Evolutionary conservation across 345 rosid species (phyloP).

Genomic region (Crucihimalaya himalaica): DNA sequence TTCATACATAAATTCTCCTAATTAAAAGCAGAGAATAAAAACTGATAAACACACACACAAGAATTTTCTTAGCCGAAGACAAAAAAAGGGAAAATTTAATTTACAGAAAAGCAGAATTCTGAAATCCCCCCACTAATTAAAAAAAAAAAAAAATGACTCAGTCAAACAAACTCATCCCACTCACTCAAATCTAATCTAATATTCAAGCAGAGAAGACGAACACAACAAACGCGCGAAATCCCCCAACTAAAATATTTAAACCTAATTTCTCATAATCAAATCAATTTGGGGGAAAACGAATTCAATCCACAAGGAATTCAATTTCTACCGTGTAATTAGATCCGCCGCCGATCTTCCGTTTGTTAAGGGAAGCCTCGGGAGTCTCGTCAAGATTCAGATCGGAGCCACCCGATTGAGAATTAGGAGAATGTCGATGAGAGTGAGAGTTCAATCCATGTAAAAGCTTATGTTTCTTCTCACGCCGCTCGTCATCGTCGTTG

Average conservation of each 20-base stretch:
- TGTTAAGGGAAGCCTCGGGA: conserved; percentile 43
- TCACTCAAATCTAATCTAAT: conserved; percentile 22
- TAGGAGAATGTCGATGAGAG: conserved; percentile 40
- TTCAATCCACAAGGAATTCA: conserved; percentile 1
- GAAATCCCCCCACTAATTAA: conserved; percentile 36
- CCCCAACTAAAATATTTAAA: conserved; percentile 14
- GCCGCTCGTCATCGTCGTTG: conserved; percentile 69
- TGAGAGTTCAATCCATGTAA: conserved; percentile 66
- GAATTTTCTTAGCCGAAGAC: conserved; percentile 26
- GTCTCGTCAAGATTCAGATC: conserved; percentile 50
- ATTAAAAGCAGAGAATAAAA: conserved; percentile 32
- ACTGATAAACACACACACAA: conserved; percentile 37
- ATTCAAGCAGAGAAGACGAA: conserved; percentile 40
- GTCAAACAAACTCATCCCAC: conserved; percentile 60
- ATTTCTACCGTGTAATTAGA: conserved; percentile 60
- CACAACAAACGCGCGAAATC: conserved; percentile 63
- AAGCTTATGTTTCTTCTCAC: conserved; percentile 69
- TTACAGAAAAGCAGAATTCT: conserved; percentile 38
- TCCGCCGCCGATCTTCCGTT: conserved; percentile 55
- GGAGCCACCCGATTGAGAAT: conserved; percentile 45
- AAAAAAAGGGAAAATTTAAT: conserved; percentile 14
- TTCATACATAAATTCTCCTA: conserved; percentile 11
- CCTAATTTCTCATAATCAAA: conserved; percentile 29
- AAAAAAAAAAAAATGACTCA: conserved; percentile 37
- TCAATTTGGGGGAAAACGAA: neutral